phyloP scores from a whole-genome alignment of 169 alveolate genomes.

The Cryptosporidium xiaoi region DNA sequence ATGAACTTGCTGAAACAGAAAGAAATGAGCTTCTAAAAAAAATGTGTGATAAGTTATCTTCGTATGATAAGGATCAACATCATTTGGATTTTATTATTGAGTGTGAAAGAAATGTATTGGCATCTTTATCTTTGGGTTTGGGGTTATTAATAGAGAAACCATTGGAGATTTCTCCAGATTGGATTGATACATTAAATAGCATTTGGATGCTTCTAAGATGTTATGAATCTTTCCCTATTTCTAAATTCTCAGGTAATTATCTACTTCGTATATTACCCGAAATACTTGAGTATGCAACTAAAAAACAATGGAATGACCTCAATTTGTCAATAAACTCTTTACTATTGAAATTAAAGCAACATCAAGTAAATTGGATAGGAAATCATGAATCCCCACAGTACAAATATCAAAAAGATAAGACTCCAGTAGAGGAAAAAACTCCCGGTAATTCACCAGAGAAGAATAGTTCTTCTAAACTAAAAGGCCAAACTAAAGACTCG shows the following conservation, averaged over 20 bases:
- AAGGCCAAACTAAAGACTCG: no score
- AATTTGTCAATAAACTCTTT: slow-evolving; percentile 51
- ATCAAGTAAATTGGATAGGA: slow-evolving; percentile 27
- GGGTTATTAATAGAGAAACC: slow-evolving; percentile 31
- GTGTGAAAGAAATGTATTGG: slow-evolving; percentile 53
- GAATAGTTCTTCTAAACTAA: no score
- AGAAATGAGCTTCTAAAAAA: not conserved
- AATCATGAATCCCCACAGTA: not conserved
- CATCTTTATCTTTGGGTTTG: slow-evolving; percentile 59
- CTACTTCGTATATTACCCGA: slow-evolving; percentile 24
- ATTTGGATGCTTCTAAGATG: slow-evolving; percentile 46
- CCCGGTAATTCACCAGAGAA: not conserved
- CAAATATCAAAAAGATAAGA: not conserved
- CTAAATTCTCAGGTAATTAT: slow-evolving; percentile 33
- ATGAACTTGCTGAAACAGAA: not conserved
- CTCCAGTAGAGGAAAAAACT: not conserved
- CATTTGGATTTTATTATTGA: not conserved
- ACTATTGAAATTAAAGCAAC: slow-evolving; percentile 42
- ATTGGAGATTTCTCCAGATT: slow-evolving; percentile 14
- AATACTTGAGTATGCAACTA: slow-evolving; percentile 36
- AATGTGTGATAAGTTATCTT: not conserved
- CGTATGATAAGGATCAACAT: not conserved
- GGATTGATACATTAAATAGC: slow-evolving; percentile 53
- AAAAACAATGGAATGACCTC: slow-evolving; percentile 61
- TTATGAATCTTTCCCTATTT: slow-evolving; percentile 53